phyloP scores from a whole-genome alignment of 2,329 filamentous ascomycete genomes.

The Calonectria pauciramosa region DNA sequence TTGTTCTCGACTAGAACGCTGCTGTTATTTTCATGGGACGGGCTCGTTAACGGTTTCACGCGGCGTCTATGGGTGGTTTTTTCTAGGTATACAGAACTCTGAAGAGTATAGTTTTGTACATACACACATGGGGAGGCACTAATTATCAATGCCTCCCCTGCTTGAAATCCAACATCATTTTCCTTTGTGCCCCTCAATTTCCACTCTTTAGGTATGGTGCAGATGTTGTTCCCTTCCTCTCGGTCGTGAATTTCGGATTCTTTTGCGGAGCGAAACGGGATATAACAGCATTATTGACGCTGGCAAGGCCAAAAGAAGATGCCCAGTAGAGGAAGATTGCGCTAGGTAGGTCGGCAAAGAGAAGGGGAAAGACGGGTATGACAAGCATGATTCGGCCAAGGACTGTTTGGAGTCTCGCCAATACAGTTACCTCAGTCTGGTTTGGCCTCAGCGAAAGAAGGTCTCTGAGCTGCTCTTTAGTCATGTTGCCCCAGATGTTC shows the following conservation, averaged over 20 bases:
- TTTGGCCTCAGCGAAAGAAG: conserved; percentile 41
- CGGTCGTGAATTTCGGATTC: conserved; percentile 29
- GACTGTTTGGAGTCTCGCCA: conserved; percentile 42
- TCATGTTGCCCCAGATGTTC: conserved; percentile 48
- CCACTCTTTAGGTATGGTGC: conserved; percentile 41
- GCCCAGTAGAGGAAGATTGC: conserved; percentile 59
- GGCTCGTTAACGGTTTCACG: conserved; percentile 30
- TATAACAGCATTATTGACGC: conserved; percentile 51
- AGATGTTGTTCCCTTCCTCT: conserved; percentile 21
- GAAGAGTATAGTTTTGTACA: conserved; percentile 39
- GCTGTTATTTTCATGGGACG: conserved; percentile 31
- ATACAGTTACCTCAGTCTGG: conserved; percentile 30
- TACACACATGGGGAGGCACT: conserved; percentile 34
- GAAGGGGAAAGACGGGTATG: conserved; percentile 51
- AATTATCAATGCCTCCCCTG: conserved; percentile 30
- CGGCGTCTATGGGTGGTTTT: conserved; percentile 44
- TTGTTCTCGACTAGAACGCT: conserved; percentile 75
- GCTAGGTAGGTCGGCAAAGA: conserved; percentile 53
- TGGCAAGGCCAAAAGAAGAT: conserved; percentile 51
- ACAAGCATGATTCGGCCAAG: conserved; percentile 50
- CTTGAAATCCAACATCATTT: conserved; percentile 30
- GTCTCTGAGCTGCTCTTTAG: conserved; percentile 44
- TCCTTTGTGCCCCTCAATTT: conserved; percentile 21
- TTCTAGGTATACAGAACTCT: conserved; percentile 40
- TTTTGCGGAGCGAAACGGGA: conserved; percentile 38